These are phyloP conservation scores for Ceratocystis cubensis DNA, from an alignment of 2,329 filamentous ascomycete species.

Conservation along the genomic window DNA sequence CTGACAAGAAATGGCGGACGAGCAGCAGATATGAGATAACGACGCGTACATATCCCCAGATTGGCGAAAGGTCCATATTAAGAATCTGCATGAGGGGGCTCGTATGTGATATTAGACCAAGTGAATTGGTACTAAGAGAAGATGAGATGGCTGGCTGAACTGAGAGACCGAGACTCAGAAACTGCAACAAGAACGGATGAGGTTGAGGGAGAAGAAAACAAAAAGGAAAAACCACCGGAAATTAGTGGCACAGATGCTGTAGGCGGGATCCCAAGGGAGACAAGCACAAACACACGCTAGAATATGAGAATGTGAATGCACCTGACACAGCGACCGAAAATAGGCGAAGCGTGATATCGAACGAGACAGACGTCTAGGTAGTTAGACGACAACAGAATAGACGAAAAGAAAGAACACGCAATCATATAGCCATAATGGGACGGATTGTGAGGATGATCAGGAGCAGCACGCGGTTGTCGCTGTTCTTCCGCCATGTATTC, in stretches of 20 bases:
- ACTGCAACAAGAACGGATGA: neutral
- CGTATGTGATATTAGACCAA: neutral
- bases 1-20: neutral
- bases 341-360: neutral
- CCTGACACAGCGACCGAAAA: neutral
- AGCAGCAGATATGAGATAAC: neutral
- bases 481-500: neutral
- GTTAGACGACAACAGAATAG: neutral
- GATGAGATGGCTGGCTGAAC: neutral
- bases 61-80: neutral
- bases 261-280: neutral
- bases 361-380: neutral
- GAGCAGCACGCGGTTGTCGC: neutral
- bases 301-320: neutral
- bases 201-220: neutral
- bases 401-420: neutral
- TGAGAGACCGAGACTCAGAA: neutral
- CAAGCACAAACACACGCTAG: neutral
- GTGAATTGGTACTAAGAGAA: neutral
- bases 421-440: neutral
- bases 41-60: neutral
- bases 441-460: neutral
- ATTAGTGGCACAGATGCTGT: neutral
- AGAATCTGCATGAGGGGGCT: neutral
- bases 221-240: neutral